Evolutionary conservation across 108 stramenopile species (phyloP), one percentile per base, ranked within the genome.

Genomic region (Nannochloropsis salina): DNA sequence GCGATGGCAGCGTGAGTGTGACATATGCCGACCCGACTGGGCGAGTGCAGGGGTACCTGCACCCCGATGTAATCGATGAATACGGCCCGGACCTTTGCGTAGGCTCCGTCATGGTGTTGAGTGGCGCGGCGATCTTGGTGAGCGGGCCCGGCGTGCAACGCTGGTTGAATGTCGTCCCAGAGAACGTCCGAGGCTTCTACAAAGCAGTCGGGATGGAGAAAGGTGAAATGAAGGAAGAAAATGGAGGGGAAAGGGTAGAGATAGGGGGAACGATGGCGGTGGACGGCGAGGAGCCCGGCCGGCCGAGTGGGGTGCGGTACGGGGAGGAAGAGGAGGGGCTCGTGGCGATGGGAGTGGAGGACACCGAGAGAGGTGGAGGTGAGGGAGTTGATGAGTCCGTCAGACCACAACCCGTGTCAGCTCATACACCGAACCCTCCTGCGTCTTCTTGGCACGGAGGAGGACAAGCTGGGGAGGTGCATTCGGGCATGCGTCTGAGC

Each of bases 81-180:
- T 74, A 74, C 61, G 61, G 61, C 20, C 61, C 61, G 15, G 61
- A 74, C n/a, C 3, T 74, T 15, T 4, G 20, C 15, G 61, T 74
- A 2, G 61, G 61, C 20, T 74, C 20, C 61, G 61, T 74, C 20
- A 74, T 74, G 61, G 61, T 74, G 61, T 74, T 74, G 61, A 74
- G 61, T 74, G 61, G 61, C 15, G 61, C n/a, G 8, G 61, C 61
- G 15, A 74, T 74, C 61, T 74, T 74, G 4, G 61, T 74, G 61
- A 74, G 61, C n/a, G 61, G 61, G 20, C 61, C 61, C 20, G 61
- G 61, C 3, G 61, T 74, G 61, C 61, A 74, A n/a, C 15, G 61
- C 20, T 74, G 61, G 61, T 74, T 74, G 61, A 74, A 74, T 74
- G 61, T 74, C 61, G 61, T 74, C 20, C 61, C 61, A n/a, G 61